A percentile compares a stretch with the other conserved stretches of the same genome.
Evolutionary conservation across 345 rosid genomes (phyloP).

Genomic region (Microcos paniculata): DNA sequence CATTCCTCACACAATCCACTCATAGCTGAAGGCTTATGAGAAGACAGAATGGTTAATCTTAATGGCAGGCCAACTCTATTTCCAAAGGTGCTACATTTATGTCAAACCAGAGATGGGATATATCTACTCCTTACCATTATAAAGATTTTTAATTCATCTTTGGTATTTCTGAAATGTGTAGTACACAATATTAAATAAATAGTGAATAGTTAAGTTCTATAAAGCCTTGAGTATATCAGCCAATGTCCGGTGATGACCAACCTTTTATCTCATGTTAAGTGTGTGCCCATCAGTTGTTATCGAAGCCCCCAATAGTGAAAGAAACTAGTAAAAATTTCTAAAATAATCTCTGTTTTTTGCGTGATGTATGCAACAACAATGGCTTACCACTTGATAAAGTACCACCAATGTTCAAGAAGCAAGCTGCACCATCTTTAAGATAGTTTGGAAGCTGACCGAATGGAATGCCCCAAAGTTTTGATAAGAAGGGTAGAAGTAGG

Average conservation of each 20-base stretch:
- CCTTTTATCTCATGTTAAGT: background rate
- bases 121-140: background rate
- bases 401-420: conserved; percentile 76
- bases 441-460: conserved; percentile 81
- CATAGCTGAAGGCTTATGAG: background rate
- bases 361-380: background rate
- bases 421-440: conserved; percentile 85
- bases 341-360: background rate
- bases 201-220: background rate
- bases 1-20: background rate
- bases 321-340: conserved; percentile 2
- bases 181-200: background rate
- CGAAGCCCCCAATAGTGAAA: background rate
- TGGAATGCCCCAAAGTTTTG: conserved; percentile 95
- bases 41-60: conserved; percentile 3
- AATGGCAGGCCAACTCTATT: background rate
- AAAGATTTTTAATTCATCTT: background rate
- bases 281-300: background rate
- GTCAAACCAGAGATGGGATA: too few relatives aligned
- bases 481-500: conserved; percentile 84
- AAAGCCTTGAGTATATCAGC: background rate
- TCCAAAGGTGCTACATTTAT: too few relatives aligned
- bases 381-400: conserved; percentile 58
- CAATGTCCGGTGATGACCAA: background rate
- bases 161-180: background rate